phyloP scores from a whole-genome alignment of 2,329 filamentous ascomycete species.

The Aureobasidium sp. region DNA sequence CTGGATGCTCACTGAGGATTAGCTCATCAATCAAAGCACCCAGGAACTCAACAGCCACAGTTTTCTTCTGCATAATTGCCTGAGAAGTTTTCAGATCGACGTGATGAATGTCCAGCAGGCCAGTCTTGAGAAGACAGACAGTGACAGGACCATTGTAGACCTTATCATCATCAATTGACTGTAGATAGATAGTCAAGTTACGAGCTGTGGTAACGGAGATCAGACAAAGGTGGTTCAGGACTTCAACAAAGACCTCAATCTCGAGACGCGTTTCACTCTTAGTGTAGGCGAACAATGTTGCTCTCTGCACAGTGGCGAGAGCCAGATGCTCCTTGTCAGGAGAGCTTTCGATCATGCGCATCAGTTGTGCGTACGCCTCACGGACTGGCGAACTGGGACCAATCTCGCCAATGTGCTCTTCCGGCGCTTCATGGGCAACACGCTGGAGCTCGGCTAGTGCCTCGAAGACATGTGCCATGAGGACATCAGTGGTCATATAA shows the following conservation, averaged over 20 bases:
- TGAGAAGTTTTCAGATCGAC: constrained; percentile 61
- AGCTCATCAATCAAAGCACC: constrained; percentile 71
- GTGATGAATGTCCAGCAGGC: constrained; percentile 53
- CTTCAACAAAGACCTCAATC: constrained; percentile 55
- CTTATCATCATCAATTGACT: constrained; percentile 49
- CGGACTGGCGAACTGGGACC: constrained; percentile 48
- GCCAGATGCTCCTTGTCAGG: constrained; percentile 51
- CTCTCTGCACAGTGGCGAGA: constrained; percentile 45
- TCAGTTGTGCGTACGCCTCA: constrained; percentile 51
- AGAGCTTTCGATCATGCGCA: constrained; percentile 47
- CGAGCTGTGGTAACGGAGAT: constrained; percentile 52
- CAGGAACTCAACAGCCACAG: constrained; percentile 70
- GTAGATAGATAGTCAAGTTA: constrained; percentile 44
- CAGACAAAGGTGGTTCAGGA: constrained; percentile 56
- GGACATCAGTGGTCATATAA: constrained; percentile 49
- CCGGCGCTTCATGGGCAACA: constrained; percentile 48
- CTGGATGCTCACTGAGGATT: constrained; percentile 68
- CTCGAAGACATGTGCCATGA: constrained; percentile 47
- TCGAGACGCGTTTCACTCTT: constrained; percentile 50
- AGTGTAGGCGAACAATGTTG: constrained; percentile 42
- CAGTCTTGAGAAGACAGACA: constrained; percentile 52
- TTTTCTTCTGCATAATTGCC: constrained; percentile 63
- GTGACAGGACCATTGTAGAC: constrained; percentile 57
- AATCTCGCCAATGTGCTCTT: constrained; percentile 53
- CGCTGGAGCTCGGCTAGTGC: constrained; percentile 52